Percentiles rank a stretch among this genome's conserved stretches.
These are phyloP conservation scores for Mariannaea sp. DNA, from an alignment of 2,329 filamentous ascomycete species.

Conservation along the genomic window DNA sequence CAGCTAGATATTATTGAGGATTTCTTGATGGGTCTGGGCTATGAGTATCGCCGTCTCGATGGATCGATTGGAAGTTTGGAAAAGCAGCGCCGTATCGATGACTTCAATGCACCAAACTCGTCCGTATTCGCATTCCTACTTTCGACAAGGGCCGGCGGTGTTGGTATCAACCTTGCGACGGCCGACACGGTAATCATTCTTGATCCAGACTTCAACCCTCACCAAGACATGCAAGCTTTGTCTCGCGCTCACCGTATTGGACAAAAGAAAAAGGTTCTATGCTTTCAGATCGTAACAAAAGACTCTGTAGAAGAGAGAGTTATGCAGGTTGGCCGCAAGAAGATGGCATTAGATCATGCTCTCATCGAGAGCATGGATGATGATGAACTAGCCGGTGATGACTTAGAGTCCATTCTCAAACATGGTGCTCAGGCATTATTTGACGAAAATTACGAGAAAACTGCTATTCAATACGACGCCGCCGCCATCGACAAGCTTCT, in stretches of 20 bases:
- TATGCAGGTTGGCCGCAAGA: constrained; percentile 91
- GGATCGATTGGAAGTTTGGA: constrained; percentile 80
- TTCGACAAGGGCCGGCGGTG: constrained; percentile 91
- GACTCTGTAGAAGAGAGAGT: constrained; percentile 93
- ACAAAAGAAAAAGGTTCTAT: constrained; percentile 93
- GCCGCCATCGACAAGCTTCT: constrained; percentile 85
- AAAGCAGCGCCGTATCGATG: constrained; percentile 93
- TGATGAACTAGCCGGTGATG: constrained; percentile 76
- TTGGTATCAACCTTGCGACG: constrained; percentile 96
- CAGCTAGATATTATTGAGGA: constrained; percentile 92
- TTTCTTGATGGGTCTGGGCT: constrained; percentile 76
- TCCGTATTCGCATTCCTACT: constrained; percentile 87
- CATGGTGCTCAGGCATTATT: constrained; percentile 90
- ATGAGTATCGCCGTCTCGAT: constrained; percentile 80
- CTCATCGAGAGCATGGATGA: constrained; percentile 90
- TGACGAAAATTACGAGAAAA: constrained; percentile 69
- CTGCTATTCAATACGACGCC: constrained; percentile 80
- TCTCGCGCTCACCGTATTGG: constrained; percentile 95
- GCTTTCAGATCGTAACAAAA: constrained; percentile 92
- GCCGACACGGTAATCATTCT: constrained; percentile 98
- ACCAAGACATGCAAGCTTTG: constrained; percentile 95
- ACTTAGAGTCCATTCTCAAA: constrained; percentile 85
- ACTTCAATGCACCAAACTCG: constrained; percentile 86
- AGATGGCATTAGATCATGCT: constrained; percentile 93
- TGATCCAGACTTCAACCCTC: constrained; percentile 96